Conservation (phyloP, 305 asterid genomes). For the Solanum hybrid region DNA sequence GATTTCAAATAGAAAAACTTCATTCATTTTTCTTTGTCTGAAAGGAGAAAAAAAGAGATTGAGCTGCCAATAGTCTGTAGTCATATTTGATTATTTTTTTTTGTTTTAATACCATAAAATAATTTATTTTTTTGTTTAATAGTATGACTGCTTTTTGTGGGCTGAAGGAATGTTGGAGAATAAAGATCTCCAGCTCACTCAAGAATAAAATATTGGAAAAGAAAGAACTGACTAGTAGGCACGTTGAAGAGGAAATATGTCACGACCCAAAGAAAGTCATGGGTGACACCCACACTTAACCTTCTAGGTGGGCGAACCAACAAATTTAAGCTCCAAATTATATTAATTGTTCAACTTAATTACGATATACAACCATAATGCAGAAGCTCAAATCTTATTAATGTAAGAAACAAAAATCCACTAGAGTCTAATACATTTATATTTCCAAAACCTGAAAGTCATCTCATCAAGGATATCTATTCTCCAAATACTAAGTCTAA, state of each 20-base stretch:
- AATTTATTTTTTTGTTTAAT: not conserved
- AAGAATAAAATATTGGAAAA: not conserved
- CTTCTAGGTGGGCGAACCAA: not conserved
- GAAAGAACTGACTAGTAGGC: not conserved
- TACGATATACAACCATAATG: not conserved
- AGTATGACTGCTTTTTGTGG: not conserved
- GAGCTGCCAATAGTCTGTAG: no score
- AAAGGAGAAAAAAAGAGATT: no score
- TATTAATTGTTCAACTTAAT: not conserved
- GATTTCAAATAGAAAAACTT: not conserved
- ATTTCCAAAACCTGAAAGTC: not conserved
- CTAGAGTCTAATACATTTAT: not conserved
- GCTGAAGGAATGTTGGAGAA: not conserved
- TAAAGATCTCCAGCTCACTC: not conserved
- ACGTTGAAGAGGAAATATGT: not conserved
- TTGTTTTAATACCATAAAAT: not conserved
- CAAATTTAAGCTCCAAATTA: not conserved
- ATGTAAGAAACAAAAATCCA: not conserved
- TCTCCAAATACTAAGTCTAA: not conserved
- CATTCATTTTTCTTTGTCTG: not conserved
- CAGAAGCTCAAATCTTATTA: no score
- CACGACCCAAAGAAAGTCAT: not conserved
- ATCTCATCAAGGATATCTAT: not conserved
- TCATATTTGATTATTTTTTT: no score
- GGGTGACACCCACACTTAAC: not conserved